Evolutionary conservation across 306 rosid species (phyloP).

Genomic region (Heteromeles arbutifolia): DNA sequence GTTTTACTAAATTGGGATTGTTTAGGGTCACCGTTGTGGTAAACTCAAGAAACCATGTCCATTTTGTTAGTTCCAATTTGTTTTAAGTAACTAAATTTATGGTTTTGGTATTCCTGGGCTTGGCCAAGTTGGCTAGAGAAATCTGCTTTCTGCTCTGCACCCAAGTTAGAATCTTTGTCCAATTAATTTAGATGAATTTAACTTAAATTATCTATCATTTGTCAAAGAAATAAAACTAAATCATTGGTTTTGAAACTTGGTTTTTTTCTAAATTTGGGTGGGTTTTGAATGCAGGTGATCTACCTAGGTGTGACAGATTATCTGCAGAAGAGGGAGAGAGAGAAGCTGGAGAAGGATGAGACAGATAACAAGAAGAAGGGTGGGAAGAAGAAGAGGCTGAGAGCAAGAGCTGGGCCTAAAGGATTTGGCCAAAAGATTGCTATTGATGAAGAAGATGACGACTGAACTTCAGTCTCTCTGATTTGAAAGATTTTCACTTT

Average conservation of each 20-base stretch:
- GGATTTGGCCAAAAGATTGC: conserved; percentile 74
- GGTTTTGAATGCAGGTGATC: conserved; percentile 44
- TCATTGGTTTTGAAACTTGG: neutral
- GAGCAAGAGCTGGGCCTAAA: conserved; percentile 61
- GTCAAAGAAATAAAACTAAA: no score
- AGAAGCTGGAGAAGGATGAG: conserved; percentile 79
- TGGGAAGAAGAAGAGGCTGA: conserved; percentile 47
- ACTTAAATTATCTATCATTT: no score
- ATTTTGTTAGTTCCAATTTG: neutral
- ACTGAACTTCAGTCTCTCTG: neutral
- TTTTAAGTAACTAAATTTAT: neutral
- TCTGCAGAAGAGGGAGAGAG: conserved; percentile 81
- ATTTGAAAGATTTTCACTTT: neutral
- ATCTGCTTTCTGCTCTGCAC: no score
- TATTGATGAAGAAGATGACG: conserved; percentile 10
- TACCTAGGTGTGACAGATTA: conserved; percentile 75
- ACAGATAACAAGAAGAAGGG: conserved; percentile 28
- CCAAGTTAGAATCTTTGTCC: no score
- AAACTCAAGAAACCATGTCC: no score
- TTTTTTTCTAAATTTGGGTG: neutral
- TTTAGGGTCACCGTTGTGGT: neutral
- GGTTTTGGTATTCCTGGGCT: no score
- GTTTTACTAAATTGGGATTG: neutral
- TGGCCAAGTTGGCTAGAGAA: no score
- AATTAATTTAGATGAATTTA: neutral